These are phyloP conservation scores for Tremellales sp. DNA, from an alignment of 1,284 basidiomycete genomes.

Conservation along the genomic window DNA sequence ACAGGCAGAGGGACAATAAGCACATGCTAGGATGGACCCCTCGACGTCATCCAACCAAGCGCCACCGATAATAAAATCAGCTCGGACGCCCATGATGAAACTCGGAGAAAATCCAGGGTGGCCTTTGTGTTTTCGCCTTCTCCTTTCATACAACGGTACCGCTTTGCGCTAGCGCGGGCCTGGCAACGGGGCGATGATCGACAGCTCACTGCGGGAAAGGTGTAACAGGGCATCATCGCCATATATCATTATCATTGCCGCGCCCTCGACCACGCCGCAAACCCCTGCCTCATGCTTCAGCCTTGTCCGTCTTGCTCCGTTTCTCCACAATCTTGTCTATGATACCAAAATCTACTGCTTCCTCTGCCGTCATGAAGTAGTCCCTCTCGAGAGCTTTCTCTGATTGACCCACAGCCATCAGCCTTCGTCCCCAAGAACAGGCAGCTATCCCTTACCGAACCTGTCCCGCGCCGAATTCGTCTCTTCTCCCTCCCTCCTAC, in stretches of 20 bases:
- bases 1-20: too few species aligned
- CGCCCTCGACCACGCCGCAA: neutral
- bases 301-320: slow-evolving; percentile 25
- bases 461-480: slow-evolving; percentile 62
- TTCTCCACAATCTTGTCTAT: slow-evolving; percentile 79
- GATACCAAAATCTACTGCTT: slow-evolving; percentile 83
- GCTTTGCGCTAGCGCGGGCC: too few species aligned
- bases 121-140: too few species aligned
- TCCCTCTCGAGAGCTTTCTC: slow-evolving; percentile 85
- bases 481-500: slow-evolving; percentile 62
- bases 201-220: too few species aligned
- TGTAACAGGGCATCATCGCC: neutral
- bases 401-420: slow-evolving; percentile 39
- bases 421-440: neutral
- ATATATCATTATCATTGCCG: neutral
- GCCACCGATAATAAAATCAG: too few species aligned
- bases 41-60: too few species aligned
- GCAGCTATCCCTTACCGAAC: slow-evolving; percentile 60
- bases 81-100: too few species aligned
- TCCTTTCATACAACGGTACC: too few species aligned
- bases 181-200: too few species aligned
- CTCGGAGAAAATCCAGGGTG: too few species aligned
- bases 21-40: too few species aligned
- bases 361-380: slow-evolving; percentile 88
- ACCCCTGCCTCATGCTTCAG: slow-evolving; percentile 5